These are phyloP conservation scores for Colletotrichum salicis DNA, from an alignment of 2,329 filamentous ascomycete genomes.

Conservation along the genomic window DNA sequence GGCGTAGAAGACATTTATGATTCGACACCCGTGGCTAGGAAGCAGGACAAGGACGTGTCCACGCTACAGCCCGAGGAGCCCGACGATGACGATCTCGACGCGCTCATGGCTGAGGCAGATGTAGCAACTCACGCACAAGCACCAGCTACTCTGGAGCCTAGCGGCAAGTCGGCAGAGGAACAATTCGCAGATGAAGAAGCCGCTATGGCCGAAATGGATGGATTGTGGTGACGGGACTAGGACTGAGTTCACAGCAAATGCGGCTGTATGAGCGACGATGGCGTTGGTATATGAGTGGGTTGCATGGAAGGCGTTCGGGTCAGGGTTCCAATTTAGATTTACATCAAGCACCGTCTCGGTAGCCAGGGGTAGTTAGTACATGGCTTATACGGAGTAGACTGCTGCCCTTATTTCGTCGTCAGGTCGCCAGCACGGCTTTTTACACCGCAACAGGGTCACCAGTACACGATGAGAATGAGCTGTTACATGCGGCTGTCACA, in stretches of 20 bases:
- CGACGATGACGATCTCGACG: constrained; percentile 56
- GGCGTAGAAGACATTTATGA: constrained; percentile 66
- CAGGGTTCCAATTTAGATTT: no score
- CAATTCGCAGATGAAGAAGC: constrained; percentile 73
- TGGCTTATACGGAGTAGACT: no score
- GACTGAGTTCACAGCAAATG: not conserved
- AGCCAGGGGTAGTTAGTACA: no score
- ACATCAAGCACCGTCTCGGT: no score
- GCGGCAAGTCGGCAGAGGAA: constrained; percentile 39
- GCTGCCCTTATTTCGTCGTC: no score
- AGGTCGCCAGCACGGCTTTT: no score
- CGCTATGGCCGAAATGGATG: constrained; percentile 73
- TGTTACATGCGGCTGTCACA: no score
- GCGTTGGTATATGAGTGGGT: not conserved
- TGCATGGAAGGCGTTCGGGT: not conserved
- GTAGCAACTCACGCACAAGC: constrained; percentile 36
- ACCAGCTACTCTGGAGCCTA: constrained; percentile 26
- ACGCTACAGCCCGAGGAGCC: constrained; percentile 38
- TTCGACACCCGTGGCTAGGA: constrained; percentile 56
- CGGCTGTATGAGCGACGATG: not conserved
- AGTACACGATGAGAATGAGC: no score
- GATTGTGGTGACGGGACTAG: constrained; percentile 53
- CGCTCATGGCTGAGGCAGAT: constrained; percentile 52
- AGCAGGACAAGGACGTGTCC: not conserved
- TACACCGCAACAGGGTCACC: no score